phyloP scores from a whole-genome alignment of 2,329 filamentous ascomycete species.

The Colletotrichum neosansevieriae region DNA sequence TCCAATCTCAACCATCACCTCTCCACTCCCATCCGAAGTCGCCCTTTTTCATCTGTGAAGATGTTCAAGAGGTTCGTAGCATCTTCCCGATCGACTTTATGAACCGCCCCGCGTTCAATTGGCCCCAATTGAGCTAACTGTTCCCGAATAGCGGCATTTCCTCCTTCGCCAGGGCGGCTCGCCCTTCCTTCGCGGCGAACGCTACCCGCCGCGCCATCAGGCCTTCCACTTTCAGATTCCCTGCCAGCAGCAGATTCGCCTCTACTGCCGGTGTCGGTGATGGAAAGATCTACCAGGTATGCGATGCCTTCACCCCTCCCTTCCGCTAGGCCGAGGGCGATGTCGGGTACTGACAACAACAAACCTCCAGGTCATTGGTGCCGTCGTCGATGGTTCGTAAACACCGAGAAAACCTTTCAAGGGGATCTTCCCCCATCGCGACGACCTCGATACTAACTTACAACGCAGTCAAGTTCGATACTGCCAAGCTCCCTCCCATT shows the following conservation, averaged over 20 bases:
- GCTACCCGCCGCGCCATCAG: conserved; percentile 68
- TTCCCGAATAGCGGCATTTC: conserved; percentile 71
- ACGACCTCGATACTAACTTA: conserved; percentile 27
- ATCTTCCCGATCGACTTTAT: conserved; percentile 46
- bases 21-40: conserved; percentile 70
- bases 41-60: conserved; percentile 78
- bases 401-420: conserved; percentile 34
- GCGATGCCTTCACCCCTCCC: conserved; percentile 43
- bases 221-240: conserved; percentile 67
- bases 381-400: conserved; percentile 94
- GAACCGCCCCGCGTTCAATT: conserved; percentile 55
- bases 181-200: conserved; percentile 70
- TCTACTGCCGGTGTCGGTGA: conserved; percentile 69
- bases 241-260: conserved; percentile 69
- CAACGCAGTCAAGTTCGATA: conserved; percentile 91
- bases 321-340: conserved; percentile 26
- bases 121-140: conserved; percentile 64
- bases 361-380: conserved; percentile 92
- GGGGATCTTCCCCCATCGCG: conserved; percentile 18
- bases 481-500: conserved; percentile 93
- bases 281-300: conserved; percentile 78
- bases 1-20: conserved; percentile 63
- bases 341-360: conserved; percentile 58
- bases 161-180: conserved; percentile 72
- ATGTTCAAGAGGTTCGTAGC: conserved; percentile 85